Conservation (phyloP, 306 rosid species). For the Fragaria ananassa region DNA sequence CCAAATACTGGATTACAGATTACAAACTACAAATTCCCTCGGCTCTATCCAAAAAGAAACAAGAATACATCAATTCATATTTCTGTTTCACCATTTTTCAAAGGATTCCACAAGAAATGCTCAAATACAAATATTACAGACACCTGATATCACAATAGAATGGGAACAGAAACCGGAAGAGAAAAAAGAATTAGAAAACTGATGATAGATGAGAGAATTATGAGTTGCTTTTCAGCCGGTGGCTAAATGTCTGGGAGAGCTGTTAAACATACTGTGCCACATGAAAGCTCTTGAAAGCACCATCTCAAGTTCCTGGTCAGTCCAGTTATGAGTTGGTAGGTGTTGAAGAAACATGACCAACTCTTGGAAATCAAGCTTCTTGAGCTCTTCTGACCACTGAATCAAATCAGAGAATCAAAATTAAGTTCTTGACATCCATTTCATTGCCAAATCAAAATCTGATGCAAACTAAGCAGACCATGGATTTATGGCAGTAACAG, state of each 20-base stretch:
- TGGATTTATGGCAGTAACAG: not conserved
- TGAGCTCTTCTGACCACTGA: conserved; percentile 93
- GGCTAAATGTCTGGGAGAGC: conserved; percentile 89
- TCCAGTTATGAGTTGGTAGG: conserved; percentile 89
- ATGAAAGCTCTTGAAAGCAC: conserved; percentile 95
- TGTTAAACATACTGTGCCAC: conserved; percentile 99
- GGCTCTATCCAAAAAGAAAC: conserved; percentile 1
- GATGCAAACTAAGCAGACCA: conserved; percentile 1
- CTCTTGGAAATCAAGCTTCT: conserved; percentile 94
- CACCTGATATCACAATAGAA: conserved; percentile 31
- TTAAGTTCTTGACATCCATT: conserved; percentile 3
- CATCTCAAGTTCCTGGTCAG: conserved; percentile 90
- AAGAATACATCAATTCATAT: not conserved
- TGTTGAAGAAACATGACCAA: conserved; percentile 98
- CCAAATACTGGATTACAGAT: not conserved
- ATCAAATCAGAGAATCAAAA: conserved; percentile 18
- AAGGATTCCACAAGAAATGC: conserved; percentile 27
- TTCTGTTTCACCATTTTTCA: not conserved
- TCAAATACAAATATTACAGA: conserved; percentile 38
- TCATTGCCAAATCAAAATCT: not conserved
- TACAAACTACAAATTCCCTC: not conserved
- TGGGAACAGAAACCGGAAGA: not conserved
- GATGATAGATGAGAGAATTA: conserved; percentile 11
- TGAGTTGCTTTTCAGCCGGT: conserved; percentile 43
- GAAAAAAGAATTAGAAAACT: conserved; percentile 1